phyloP scores from a whole-genome alignment of 2,329 filamentous ascomycete genomes.

The Hyphodiscus sp. region DNA sequence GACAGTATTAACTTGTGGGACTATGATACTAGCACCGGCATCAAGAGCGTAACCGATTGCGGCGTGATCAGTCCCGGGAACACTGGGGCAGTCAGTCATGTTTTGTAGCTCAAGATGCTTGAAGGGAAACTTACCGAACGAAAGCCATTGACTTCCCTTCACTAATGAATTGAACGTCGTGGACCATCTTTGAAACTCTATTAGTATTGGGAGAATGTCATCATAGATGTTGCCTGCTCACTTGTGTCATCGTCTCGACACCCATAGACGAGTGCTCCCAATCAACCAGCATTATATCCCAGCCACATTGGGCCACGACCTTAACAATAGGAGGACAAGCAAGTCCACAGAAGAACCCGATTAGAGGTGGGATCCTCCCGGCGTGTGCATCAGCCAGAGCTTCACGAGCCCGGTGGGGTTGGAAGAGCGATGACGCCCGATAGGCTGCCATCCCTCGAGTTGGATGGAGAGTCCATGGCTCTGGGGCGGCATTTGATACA shows the following conservation, averaged over 20 bases:
- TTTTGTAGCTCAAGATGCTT: not conserved
- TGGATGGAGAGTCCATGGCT: constrained; percentile 1
- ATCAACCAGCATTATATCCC: constrained; percentile 40
- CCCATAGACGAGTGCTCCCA: constrained; percentile 42
- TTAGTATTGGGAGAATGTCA: not conserved
- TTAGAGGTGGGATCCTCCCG: constrained; percentile 38
- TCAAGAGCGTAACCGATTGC: constrained; percentile 41
- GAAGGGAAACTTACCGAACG: constrained; percentile 32
- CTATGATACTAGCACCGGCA: constrained; percentile 41
- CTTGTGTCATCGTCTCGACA: constrained; percentile 43
- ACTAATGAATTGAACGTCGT: constrained; percentile 41
- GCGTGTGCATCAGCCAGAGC: constrained; percentile 41
- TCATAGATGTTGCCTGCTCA: constrained; percentile 11
- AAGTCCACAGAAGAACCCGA: constrained; percentile 37
- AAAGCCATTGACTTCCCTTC: constrained; percentile 39
- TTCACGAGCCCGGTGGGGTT: constrained; percentile 39
- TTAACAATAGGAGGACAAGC: constrained; percentile 35
- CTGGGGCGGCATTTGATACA: not conserved
- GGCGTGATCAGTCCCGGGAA: constrained; percentile 41
- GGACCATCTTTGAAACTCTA: constrained; percentile 33
- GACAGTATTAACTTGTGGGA: constrained; percentile 43
- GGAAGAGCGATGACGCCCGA: constrained; percentile 38
- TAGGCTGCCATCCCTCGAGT: constrained; percentile 36
- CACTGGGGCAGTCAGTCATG: constrained; percentile 16
- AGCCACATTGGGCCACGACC: constrained; percentile 37